Evolutionary conservation across 2,329 filamentous ascomycete genomes (phyloP), one percentile per base, ranked within the genome.

Genomic region (Nigrograna mackinnonii): DNA sequence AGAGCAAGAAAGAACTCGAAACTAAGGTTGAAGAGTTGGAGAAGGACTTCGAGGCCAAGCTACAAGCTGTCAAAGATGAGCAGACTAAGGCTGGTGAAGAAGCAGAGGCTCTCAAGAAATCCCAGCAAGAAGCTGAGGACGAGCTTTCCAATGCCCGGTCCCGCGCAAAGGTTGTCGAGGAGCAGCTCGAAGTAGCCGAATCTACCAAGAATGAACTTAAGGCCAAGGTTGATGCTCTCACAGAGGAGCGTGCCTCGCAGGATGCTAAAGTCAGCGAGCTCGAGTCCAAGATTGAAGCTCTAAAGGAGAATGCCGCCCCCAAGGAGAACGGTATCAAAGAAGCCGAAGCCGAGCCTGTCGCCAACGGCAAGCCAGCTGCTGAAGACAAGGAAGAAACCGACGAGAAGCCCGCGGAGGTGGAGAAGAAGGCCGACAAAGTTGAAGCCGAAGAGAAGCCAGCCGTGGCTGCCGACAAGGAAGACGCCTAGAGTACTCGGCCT

Each of bases 161-260:
- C n/a, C n/a, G n/a, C n/a, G n/a, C n/a, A n/a, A 28, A 28, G 14
- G 24, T 28, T 14, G 11, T 14, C 12, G 32, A 60, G 20, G 54
- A 57, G 39, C 52, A 62, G 41, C 52, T 60, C 28, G 49, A 60
- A 41, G 52, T 47, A 9, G 40, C 43, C n/a, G 37, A 41, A 16
- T 38, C 35, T 2, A 24, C 45, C n/a, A 43, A 47, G 3, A 14
- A 28, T 28, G 24, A 28, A 14, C 24, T 28, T 28, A 28, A 14
- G 11, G 24, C 24, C 11, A 28, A 28, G 24, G 24, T 28, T 12
- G 24, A 28, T 11, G 14, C 11, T 14, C 24, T 28, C 24, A 28
- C 11, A 28, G 14, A 28, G 24, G 24, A 28, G 3, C 24, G 11
- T 14, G 24, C 11, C 14, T 11, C 11, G 24, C 11, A 28, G 24